Conservation (phyloP, 176 grass and related monocot species). For the Juncus effusus region DNA sequence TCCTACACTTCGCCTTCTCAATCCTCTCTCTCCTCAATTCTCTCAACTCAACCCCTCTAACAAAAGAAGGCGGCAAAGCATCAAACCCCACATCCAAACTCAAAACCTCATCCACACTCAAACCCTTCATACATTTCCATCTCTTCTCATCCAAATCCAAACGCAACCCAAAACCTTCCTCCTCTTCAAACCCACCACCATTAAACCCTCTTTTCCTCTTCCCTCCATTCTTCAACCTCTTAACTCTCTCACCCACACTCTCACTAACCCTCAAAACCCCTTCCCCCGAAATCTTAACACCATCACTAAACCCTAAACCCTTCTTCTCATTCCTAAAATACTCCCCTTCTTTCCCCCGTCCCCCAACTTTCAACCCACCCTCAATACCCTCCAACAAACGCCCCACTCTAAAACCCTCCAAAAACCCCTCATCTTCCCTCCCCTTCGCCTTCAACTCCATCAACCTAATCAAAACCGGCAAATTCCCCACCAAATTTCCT, state of each 20-base stretch:
- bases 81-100: constrained; percentile 71
- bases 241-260: constrained; percentile 55
- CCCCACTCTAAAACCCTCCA: constrained; percentile 33
- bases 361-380: constrained; percentile 1
- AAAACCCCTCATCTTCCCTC: constrained; percentile 22
- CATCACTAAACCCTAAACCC: constrained; percentile 8
- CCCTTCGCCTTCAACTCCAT: constrained; percentile 55
- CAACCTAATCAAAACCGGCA: constrained; percentile 47
- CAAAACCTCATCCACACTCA: constrained; percentile 42
- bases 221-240: constrained; percentile 35
- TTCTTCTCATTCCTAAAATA: constrained; percentile 38
- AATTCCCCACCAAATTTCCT: constrained; percentile 51
- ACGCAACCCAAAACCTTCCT: constrained; percentile 19
- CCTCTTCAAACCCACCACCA: constrained; percentile 31
- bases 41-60: constrained; percentile 40
- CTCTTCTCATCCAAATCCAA: constrained; percentile 30
- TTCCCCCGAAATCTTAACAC: constrained; percentile 42
- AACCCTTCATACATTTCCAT: constrained; percentile 42
- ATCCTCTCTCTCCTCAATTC: constrained; percentile 65
- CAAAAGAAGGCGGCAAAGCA: constrained; percentile 71
- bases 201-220: constrained; percentile 36
- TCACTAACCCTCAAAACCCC: constrained; percentile 54
- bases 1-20: constrained; percentile 63
- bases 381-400: constrained; percentile 14
- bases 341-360: constrained; percentile 31